Evolutionary conservation across 192 early-diverging fungal genomes (phyloP), one percentile per base, ranked within the genome.

Genomic region (Oehlia diaphana): DNA sequence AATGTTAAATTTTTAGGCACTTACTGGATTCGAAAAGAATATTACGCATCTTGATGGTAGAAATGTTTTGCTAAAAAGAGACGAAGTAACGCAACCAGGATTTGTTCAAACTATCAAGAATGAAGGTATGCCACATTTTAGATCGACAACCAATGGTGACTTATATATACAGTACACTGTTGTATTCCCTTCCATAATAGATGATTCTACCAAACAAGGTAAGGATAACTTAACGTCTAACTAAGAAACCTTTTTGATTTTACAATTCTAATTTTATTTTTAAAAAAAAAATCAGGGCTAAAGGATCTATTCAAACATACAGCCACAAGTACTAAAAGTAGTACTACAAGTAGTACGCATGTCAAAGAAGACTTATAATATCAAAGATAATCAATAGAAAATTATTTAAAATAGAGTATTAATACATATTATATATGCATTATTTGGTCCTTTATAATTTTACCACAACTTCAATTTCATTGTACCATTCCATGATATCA

Each of bases 151-250:
- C 16, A 82, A 88, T 31, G 95, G 95, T 28, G 89, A 96, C 75
- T 79, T 99, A 62, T 98, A 88, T 84, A 91, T 98, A 39, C 92
- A 97, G 69, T 99, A 97, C 85, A 89, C 86, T 62, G 92, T 98
- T 23, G 86, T 89, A 12, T 93, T 98, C 78, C 97, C 98, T 44
- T 84, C 83, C 0, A 80, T 82, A 44, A 79, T 93, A 19, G 87
- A 91, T 28, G 44, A 77, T 35, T 70, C 83, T 28, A 72, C 80
- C 12, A 70, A 81, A 49, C 64, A 82, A 78, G 74, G 90, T 87
- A 87, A 80, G 35, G 39, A 58, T 6, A 21, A 21, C 53, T 21
- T 58, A 21, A 19, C 13, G 44, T 9, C 10, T 47, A 12, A 47
- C 4, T 21, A 21, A 19, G 16, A 58, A 58, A 37, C 35, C 5